Evolutionary conservation across 306 rosid genomes (phyloP), one percentile per base, ranked within the genome.

Genomic region (Medicago lupulina): DNA sequence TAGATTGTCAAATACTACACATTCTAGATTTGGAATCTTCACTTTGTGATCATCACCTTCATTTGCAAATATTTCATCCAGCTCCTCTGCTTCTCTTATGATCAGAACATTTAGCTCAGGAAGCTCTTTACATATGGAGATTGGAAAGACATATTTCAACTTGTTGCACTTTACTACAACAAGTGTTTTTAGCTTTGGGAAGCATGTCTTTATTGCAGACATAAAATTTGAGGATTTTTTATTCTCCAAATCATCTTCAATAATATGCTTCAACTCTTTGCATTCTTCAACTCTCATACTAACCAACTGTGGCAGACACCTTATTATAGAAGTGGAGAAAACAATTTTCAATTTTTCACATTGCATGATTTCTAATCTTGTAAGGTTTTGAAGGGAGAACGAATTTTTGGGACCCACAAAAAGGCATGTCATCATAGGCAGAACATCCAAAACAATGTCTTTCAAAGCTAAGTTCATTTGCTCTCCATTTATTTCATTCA

Each of bases 181-280:
- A 23, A 23, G 28, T 23, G 28, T 23, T 23, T 23, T 23, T 23
- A 23, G 3, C 28, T 23, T 23, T 23, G 28, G 28, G 28, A 23
- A 23, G 28, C 28, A 23, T 23, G 28, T 23, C 28, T 23, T 23
- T 23, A 2, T 23, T 23, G 28, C 2, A 23, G 28, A 23, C 28
- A 23, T 23, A 23, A 23, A 23, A 23, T 23, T 23, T 23, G 28
- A 23, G 28, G 28, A 23, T 23, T 23, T 23, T 23, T 2, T 23
- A 23, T 23, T 23, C 2, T 23, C 28, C 28, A 23, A 23, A 23
- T 23, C 76, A 15, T 47, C 71, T 58, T 69, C 76, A 78, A 79
- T 28, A 3, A 79, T 51, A 5, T 72, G 50, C 53, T 73, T 67
- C 36, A 79, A 54, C n/a, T 53, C 51, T 4, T 41, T 3, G 60